These are phyloP conservation scores for Malassezia arunalokei DNA, from an alignment of 1,284 basidiomycete species.

Conservation along the genomic window DNA sequence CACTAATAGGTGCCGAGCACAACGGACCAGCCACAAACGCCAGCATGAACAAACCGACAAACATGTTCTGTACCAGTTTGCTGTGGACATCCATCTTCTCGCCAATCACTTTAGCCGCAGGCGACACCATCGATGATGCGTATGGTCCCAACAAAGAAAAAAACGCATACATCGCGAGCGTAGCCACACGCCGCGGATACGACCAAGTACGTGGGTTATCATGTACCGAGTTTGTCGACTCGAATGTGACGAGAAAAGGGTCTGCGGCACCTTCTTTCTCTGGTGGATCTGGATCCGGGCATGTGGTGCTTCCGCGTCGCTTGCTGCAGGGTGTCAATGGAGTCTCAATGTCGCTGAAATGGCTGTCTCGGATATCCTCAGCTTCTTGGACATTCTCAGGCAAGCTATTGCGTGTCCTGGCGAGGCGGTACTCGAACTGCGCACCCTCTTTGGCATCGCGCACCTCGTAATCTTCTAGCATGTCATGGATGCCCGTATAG, in stretches of 20 bases:
- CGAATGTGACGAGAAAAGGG: conserved; percentile 53
- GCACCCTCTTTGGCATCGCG: conserved; percentile 5
- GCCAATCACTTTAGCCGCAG: conserved; percentile 25
- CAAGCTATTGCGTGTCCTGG: neutral
- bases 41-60: conserved; percentile 33
- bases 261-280: neutral
- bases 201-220: conserved; percentile 61
- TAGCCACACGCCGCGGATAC: conserved; percentile 54
- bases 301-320: neutral
- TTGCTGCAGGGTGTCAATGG: neutral
- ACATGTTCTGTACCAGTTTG: conserved; percentile 19
- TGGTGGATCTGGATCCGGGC: neutral
- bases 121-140: conserved; percentile 37
- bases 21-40: conserved; percentile 33
- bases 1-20: conserved; percentile 50
- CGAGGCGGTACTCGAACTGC: conserved; percentile 2
- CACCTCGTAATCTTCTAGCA: neutral
- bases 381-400: neutral
- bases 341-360: neutral
- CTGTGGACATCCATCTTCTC: conserved; percentile 21
- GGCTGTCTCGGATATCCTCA: neutral
- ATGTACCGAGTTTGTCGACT: conserved; percentile 54
- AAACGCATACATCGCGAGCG: conserved; percentile 47
- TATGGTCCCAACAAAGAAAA: conserved; percentile 36
- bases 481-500: neutral